Conservation (phyloP, 257 asterid species). For the Hygrophila difformis region DNA sequence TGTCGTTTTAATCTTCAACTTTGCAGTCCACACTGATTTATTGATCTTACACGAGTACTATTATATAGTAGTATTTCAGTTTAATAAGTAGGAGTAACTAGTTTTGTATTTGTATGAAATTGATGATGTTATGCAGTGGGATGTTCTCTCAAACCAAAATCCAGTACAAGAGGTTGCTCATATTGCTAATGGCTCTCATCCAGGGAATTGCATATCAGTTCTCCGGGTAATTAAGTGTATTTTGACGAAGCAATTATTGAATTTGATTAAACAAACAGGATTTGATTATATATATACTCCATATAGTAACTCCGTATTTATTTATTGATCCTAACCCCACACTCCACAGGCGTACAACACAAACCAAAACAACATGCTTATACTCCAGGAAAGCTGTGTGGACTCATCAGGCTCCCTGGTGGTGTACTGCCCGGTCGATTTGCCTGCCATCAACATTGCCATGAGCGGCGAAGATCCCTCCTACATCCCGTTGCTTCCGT, state of each 20-base stretch:
- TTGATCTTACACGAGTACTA: no score
- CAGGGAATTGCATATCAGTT: conserved; percentile 86
- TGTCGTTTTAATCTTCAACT: no score
- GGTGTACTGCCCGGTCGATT: conserved; percentile 76
- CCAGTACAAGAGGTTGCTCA: conserved; percentile 90
- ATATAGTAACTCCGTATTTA: no score
- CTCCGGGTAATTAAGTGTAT: conserved; percentile 57
- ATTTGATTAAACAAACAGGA: no score
- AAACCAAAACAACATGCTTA: conserved; percentile 80
- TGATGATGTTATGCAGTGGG: no score
- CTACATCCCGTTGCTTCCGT: conserved; percentile 64
- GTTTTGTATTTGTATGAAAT: no score
- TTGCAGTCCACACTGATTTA: no score
- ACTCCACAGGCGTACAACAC: conserved; percentile 75
- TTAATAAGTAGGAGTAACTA: no score
- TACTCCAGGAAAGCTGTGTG: conserved; percentile 89
- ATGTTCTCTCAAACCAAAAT: conserved; percentile 76
- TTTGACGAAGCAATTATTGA: no score
- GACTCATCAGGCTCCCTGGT: conserved; percentile 80
- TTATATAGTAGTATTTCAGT: no score
- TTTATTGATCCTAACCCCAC: no score
- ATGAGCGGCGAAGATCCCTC: conserved; percentile 93
- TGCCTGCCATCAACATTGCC: conserved; percentile 66
- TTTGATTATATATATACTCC: no score
- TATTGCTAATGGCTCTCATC: conserved; percentile 90